A percentile compares a stretch with the other conserved stretches of the same genome.
Evolutionary conservation across 495 filamentous ascomycete species (phyloP).

Genomic region (Penicillium soppii): DNA sequence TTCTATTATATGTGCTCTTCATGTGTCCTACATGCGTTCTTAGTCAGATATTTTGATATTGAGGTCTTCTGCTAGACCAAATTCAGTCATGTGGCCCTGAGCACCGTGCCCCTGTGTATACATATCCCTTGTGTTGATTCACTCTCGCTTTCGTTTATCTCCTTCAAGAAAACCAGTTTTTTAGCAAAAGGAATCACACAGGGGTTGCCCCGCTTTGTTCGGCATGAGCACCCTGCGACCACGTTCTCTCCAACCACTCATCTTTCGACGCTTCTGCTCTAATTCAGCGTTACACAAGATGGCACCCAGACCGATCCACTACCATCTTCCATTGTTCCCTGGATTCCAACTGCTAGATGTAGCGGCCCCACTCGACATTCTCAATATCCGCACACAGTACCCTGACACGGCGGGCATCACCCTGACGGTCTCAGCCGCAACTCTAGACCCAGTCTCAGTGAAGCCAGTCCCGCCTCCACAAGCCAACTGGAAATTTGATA

Average conservation of each 20-base stretch:
- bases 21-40: too few species aligned
- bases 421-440: slow-evolving; percentile 6
- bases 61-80: too few species aligned
- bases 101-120: too few species aligned
- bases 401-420: slow-evolving; percentile 4
- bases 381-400: slow-evolving; percentile 4
- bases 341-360: slow-evolving; percentile 8
- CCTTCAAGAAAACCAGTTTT: too few species aligned
- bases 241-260: not conserved
- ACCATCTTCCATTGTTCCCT: slow-evolving; percentile 9
- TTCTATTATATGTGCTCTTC: too few species aligned
- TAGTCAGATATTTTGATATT: too few species aligned
- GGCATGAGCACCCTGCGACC: not conserved
- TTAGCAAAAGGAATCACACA: too few species aligned
- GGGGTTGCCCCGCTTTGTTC: not conserved
- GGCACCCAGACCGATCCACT: slow-evolving; percentile 3
- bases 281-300: slow-evolving; percentile 1
- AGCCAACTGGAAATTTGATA: slow-evolving; percentile 2
- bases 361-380: slow-evolving; percentile 7
- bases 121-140: too few species aligned
- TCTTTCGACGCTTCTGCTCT: not conserved
- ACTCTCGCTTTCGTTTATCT: too few species aligned
- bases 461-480: slow-evolving; percentile 1
- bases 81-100: too few species aligned
- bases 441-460: slow-evolving; percentile 5